phyloP scores from a whole-genome alignment of 345 rosid genomes.

The Murraya koenigii region DNA sequence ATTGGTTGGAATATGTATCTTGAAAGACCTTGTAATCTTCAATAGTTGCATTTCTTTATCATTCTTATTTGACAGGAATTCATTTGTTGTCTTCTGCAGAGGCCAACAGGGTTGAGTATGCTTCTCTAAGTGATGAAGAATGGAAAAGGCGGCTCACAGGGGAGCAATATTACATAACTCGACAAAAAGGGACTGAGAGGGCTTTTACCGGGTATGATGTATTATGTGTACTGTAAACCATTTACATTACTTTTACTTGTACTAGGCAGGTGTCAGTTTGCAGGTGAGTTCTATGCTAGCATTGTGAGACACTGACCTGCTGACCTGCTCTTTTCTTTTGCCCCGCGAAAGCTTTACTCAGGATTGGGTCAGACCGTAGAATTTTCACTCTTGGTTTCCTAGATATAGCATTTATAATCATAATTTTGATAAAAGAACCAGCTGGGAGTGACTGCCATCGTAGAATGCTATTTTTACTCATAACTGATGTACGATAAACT shows the following conservation, averaged over 20 bases:
- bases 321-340: neutral
- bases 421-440: neutral
- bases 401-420: neutral
- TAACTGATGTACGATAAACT: neutral
- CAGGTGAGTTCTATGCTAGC: neutral
- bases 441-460: neutral
- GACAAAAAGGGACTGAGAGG: constrained; percentile 88
- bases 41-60: neutral
- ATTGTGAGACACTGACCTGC: neutral
- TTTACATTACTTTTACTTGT: neutral
- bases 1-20: neutral
- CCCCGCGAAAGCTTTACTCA: neutral
- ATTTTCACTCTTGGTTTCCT: neutral
- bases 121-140: constrained; percentile 55
- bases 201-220: constrained; percentile 82
- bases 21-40: neutral
- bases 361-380: neutral
- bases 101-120: constrained; percentile 36
- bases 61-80: neutral
- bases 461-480: neutral
- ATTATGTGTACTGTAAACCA: neutral
- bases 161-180: constrained; percentile 69
- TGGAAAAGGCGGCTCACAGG: constrained; percentile 73
- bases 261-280: neutral
- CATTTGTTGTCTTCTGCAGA: constrained; percentile 26